These are phyloP conservation scores for Schizophyllum commune DNA, from an alignment of 1,284 basidiomycete species.

Conservation along the genomic window DNA sequence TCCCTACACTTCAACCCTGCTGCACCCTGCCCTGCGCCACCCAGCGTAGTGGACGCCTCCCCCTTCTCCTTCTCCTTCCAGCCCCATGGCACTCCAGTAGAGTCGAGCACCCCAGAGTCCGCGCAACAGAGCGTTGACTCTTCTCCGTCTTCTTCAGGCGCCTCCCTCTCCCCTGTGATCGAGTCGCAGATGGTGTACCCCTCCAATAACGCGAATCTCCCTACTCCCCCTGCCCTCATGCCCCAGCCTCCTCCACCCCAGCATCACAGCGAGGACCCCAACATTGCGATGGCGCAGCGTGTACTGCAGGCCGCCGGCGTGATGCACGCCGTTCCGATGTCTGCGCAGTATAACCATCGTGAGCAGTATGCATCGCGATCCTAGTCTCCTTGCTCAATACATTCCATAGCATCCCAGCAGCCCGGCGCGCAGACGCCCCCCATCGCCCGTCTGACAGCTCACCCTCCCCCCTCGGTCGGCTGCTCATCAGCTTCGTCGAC, in stretches of 20 bases:
- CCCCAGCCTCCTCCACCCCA: constrained; percentile 10
- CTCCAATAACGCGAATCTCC: constrained; percentile 19
- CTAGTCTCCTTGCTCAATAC: not conserved
- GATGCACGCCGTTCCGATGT: constrained; percentile 50
- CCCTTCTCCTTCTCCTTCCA: constrained; percentile 39
- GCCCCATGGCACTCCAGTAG: constrained; percentile 22
- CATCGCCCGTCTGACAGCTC: constrained; percentile 13
- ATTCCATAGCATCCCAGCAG: not conserved
- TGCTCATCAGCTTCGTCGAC: constrained; percentile 18
- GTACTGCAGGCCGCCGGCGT: constrained; percentile 55
- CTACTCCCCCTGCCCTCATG: constrained; percentile 9
- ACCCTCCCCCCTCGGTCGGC: constrained; percentile 17
- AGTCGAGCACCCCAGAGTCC: constrained; percentile 1
- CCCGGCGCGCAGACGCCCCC: constrained; percentile 28
- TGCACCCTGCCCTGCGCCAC: not conserved
- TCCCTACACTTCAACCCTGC: constrained; percentile 35
- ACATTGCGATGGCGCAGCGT: constrained; percentile 45
- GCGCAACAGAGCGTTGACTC: constrained; percentile 36
- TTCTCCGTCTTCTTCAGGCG: constrained; percentile 42
- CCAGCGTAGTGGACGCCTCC: constrained; percentile 9
- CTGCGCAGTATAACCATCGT: constrained; percentile 15
- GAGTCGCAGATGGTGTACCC: constrained; percentile 22
- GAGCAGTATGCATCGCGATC: not conserved
- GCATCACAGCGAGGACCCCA: constrained; percentile 27
- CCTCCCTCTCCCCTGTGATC: constrained; percentile 40